phyloP scores from a whole-genome alignment of 352 stramenopile genomes.

The Phytophthora chlamydospora region DNA sequence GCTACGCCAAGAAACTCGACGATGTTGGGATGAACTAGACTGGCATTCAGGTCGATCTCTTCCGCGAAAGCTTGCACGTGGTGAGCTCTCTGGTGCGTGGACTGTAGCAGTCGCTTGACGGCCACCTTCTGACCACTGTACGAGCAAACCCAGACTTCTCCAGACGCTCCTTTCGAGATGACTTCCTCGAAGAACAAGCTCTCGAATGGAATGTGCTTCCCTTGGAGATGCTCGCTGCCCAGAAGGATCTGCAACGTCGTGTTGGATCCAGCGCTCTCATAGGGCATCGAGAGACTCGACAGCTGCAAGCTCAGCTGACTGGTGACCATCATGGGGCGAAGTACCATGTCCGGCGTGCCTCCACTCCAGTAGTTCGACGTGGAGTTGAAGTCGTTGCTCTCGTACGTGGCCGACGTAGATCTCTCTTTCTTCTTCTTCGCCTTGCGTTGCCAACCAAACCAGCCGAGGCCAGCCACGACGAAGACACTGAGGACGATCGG shows the following conservation, averaged over 20 bases:
- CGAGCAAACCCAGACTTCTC: slow-evolving; percentile 57
- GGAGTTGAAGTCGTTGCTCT: slow-evolving; percentile 13
- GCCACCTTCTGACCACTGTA: slow-evolving; percentile 50
- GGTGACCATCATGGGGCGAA: slow-evolving; percentile 11
- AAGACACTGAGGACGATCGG: slow-evolving; percentile 11
- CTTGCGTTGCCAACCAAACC: slow-evolving; percentile 17
- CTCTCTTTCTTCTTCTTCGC: slow-evolving; percentile 7
- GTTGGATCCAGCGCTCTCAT: slow-evolving; percentile 32
- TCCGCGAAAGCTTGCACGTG: slow-evolving; percentile 40
- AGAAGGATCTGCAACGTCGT: slow-evolving; percentile 30
- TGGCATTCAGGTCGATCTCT: slow-evolving; percentile 42
- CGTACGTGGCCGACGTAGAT: slow-evolving; percentile 4
- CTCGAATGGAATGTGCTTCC: slow-evolving; percentile 28
- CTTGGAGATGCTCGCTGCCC: slow-evolving; percentile 17
- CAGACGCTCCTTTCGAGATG: slow-evolving; percentile 36
- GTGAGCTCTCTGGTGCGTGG: slow-evolving; percentile 38
- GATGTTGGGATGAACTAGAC: slow-evolving; percentile 40
- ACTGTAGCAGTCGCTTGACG: slow-evolving; percentile 47
- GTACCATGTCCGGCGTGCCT: neutral
- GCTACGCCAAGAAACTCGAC: slow-evolving; percentile 47
- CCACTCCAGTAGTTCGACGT: neutral
- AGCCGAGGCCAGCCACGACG: neutral
- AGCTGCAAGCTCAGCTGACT: slow-evolving; percentile 17
- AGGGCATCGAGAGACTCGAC: slow-evolving; percentile 10
- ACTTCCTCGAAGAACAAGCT: slow-evolving; percentile 25